Evolutionary conservation across 805 yeast genomes (phyloP), one percentile per base, ranked within the genome.

Genomic region (Wickerhamiella azyma): DNA sequence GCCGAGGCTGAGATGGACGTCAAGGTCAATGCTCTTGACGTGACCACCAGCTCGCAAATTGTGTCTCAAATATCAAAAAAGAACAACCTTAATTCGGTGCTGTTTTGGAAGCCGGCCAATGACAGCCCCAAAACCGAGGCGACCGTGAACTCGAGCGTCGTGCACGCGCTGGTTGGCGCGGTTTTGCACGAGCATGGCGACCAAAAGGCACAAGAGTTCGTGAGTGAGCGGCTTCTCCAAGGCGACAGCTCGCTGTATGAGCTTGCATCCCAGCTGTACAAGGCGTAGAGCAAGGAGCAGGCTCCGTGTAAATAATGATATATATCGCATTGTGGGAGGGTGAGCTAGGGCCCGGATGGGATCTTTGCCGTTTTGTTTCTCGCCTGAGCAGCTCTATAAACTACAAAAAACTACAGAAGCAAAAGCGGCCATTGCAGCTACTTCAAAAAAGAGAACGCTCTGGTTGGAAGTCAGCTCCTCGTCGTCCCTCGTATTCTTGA

Each of bases 161-260:
- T 76, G 47, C 66, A 66, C 52, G 79, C 86, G 2, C 64, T 81
- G 51, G 65, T 80, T n/a, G 88, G 88, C 8, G 85, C 85, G 1
- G 73, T 81, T 43, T 68, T 76, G 33, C 65, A 75, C 45, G 66
- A 67, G 41, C 76, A 77, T 52, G 89, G 88, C n/a, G 74, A 75
- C 54, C 46, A 53, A 6, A 67, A 56, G 7, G 82, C 82, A 8
- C 76, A 72, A 56, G 63, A 66, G 50, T 80, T 79, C 55, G 67
- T 77, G 37, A 56, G 59, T 30, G 72, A 67, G 40, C 72, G 71
- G 57, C 63, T 79, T 41, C 59, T 73, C 24, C 38, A 43, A 30
- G 64, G 65, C 2, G 55, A 55, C 13, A 48, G 52, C 46, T 57
- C 61, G 24, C 57, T 62, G 39, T 52, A 62, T 37, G 49, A 46